phyloP scores from a whole-genome alignment of 345 rosid genomes.

The Eucalyptus viminalis region DNA sequence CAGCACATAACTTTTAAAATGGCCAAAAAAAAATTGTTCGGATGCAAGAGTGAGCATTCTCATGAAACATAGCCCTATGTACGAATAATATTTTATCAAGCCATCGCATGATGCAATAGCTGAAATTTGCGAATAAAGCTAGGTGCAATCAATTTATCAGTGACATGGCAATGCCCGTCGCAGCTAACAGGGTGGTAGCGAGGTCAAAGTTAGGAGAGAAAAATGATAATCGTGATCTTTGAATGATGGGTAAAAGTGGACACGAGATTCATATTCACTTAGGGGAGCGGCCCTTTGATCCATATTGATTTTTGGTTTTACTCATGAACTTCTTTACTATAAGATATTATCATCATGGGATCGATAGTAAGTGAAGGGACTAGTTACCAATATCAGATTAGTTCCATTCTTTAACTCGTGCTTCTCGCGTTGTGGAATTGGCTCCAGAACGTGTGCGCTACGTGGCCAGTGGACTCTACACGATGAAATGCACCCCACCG shows the following conservation, averaged over 20 bases:
- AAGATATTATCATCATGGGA: not conserved
- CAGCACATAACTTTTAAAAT: not conserved
- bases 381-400: not conserved
- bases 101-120: not conserved
- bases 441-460: not conserved
- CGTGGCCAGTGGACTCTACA: not conserved
- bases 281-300: not conserved
- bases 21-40: not conserved
- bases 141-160: not conserved
- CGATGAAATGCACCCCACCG: not conserved
- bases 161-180: not conserved
- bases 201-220: not conserved
- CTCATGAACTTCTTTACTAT: not conserved
- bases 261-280: not conserved
- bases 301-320: not conserved
- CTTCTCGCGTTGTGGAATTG: not conserved
- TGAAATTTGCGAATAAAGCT: not conserved
- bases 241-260: not conserved
- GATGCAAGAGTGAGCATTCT: not conserved
- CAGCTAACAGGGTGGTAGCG: not conserved
- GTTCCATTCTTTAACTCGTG: not conserved
- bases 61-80: not conserved
- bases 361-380: not conserved
- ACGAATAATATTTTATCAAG: not conserved
- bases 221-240: not conserved